Conservation (phyloP, 2,329 filamentous ascomycete genomes). For the Dothistroma pini region DNA sequence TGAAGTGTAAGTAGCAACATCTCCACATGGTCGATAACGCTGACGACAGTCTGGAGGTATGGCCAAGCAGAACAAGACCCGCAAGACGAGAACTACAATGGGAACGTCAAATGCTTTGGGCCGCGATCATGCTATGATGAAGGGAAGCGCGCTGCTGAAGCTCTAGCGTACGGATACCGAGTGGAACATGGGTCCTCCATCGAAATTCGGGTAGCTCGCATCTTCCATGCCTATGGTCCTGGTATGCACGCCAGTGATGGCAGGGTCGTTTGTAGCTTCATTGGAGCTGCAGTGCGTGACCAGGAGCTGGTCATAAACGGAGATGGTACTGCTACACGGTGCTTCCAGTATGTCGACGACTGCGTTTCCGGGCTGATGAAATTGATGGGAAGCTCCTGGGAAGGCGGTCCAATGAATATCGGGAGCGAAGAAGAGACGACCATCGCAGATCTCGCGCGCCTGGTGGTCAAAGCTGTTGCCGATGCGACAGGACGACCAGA, state of each 20-base stretch:
- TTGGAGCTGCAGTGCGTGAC: constrained; percentile 1
- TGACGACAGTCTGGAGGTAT: neutral
- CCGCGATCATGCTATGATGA: constrained; percentile 14
- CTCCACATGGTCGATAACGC: neutral
- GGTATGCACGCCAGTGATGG: constrained; percentile 7
- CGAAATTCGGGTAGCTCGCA: constrained; percentile 4
- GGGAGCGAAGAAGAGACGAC: constrained; percentile 6
- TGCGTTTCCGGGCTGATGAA: constrained; percentile 3
- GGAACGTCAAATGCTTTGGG: constrained; percentile 14
- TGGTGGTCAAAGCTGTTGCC: neutral
- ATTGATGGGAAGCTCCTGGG: constrained; percentile 7
- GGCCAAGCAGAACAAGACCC: constrained; percentile 4
- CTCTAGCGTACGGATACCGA: constrained; percentile 11
- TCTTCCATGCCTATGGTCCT: constrained; percentile 10
- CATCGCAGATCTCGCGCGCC: neutral
- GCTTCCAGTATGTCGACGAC: constrained; percentile 10
- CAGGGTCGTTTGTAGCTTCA: constrained; percentile 8
- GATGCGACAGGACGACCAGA: neutral
- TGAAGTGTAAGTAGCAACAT: constrained; percentile 4
- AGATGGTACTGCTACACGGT: constrained; percentile 1
- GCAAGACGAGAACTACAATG: constrained; percentile 10
- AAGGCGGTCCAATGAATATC: constrained; percentile 5
- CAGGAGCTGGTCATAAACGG: constrained; percentile 3
- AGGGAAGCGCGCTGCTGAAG: constrained; percentile 14
- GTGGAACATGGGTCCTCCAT: constrained; percentile 1